Conservation (phyloP, 306 rosid species). For the Quercus berberidifolia region DNA sequence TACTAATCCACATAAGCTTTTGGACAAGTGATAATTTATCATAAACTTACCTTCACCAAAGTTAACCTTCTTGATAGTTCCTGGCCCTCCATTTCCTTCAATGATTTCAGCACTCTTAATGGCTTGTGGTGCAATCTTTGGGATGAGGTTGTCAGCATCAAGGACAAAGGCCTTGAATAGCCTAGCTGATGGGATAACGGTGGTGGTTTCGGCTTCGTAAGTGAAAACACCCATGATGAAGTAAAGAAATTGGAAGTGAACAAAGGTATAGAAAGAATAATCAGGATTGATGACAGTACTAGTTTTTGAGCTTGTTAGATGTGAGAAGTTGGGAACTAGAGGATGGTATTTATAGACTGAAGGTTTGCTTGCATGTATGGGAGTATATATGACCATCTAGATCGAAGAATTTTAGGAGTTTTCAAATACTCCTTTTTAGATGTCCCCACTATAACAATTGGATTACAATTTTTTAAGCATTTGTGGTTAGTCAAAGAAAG, state of each 20-base stretch:
- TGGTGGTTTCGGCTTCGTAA: constrained; percentile 26
- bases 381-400: background rate
- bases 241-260: background rate
- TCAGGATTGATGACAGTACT: background rate
- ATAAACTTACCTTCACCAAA: constrained; percentile 17
- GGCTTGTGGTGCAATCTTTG: constrained; percentile 31
- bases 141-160: constrained; percentile 37
- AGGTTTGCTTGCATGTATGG: background rate
- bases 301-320: background rate
- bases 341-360: background rate
- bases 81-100: constrained; percentile 53
- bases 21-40: background rate
- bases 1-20: too few species aligned
- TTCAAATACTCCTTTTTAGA: background rate
- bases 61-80: constrained; percentile 52
- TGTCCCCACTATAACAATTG: background rate
- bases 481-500: too few species aligned
- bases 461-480: too few species aligned
- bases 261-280: background rate
- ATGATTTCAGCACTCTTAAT: constrained; percentile 25
- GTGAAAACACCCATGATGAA: constrained; percentile 44
- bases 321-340: background rate
- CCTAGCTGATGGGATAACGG: constrained; percentile 34
- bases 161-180: constrained; percentile 45
- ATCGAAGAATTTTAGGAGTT: background rate